These are phyloP conservation scores for Hypoxylon sp. DNA, from an alignment of 2,329 filamentous ascomycete genomes.

Conservation along the genomic window DNA sequence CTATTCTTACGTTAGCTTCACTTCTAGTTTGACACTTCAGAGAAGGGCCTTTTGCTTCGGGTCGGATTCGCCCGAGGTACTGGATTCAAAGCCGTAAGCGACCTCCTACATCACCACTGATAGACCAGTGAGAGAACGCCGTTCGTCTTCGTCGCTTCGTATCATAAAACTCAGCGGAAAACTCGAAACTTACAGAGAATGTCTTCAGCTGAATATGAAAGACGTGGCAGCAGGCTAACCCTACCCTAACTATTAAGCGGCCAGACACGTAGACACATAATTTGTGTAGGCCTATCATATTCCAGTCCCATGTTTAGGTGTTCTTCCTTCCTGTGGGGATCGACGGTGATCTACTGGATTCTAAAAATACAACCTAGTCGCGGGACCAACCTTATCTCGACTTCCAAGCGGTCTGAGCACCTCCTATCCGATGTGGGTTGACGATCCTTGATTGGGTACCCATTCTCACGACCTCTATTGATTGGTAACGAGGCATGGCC, in stretches of 20 bases:
- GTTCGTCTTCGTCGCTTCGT: background rate
- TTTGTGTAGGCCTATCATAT: constrained; percentile 15
- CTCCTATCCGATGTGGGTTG: background rate
- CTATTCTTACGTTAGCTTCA: background rate
- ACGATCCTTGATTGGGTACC: constrained; percentile 7
- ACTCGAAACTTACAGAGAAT: background rate
- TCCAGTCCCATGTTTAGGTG: background rate
- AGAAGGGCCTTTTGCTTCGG: background rate
- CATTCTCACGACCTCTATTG: background rate
- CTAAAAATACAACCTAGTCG: constrained; percentile 16
- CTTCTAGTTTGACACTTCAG: background rate
- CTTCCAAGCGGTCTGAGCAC: constrained; percentile 12
- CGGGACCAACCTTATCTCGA: constrained; percentile 26
- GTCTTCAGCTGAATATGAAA: constrained; percentile 13
- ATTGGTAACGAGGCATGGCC: constrained; percentile 2
- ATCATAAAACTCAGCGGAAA: background rate
- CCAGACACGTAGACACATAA: constrained; percentile 23
- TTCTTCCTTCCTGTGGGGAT: constrained; percentile 5
- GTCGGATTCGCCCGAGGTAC: background rate
- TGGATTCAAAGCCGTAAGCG: background rate
- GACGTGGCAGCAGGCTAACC: constrained; percentile 24
- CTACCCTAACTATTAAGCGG: background rate
- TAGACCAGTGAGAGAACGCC: background rate
- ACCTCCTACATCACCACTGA: background rate
- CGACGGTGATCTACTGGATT: constrained; percentile 15